A percentile compares a stretch with the other conserved stretches of the same genome.
Conservation (phyloP, 768 basidiomycete species). For the Gautieria morchelliformis region DNA sequence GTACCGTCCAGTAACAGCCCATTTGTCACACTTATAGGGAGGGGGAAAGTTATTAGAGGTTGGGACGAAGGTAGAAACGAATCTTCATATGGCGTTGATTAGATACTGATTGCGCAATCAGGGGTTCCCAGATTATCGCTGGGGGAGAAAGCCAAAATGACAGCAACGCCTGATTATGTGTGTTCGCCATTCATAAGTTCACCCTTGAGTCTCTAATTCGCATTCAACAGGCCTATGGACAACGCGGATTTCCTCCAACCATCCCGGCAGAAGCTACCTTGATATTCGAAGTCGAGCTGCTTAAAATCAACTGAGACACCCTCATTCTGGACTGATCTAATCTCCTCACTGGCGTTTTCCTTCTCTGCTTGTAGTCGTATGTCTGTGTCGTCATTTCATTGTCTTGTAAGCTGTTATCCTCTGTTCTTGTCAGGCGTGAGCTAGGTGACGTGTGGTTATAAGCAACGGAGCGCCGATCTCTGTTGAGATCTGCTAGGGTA, state of each 20-base stretch:
- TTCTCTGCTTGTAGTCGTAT: background rate
- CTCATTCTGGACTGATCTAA: background rate
- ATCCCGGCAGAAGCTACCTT: conserved; percentile 72
- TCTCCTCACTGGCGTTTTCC: background rate
- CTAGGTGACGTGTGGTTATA: no score
- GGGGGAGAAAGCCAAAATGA: conserved; percentile 63
- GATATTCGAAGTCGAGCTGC: conserved; percentile 75
- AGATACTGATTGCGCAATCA: conserved; percentile 21
- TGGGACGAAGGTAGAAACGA: conserved; percentile 80
- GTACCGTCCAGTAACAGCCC: conserved; percentile 36
- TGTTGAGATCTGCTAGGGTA: background rate
- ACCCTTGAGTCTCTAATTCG: conserved; percentile 6
- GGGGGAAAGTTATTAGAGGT: conserved; percentile 77
- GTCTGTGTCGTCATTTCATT: background rate
- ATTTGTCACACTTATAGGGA: conserved; percentile 65
- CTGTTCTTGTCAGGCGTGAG: background rate
- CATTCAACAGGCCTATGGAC: conserved; percentile 52
- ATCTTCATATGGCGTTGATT: conserved; percentile 7
- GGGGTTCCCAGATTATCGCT: conserved; percentile 70
- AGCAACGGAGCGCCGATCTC: no score
- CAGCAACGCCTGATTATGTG: conserved; percentile 69
- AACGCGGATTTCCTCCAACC: conserved; percentile 65
- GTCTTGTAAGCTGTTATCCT: background rate
- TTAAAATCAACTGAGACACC: conserved; percentile 46
- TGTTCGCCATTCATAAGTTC: conserved; percentile 21